Evolutionary conservation across 352 stramenopile genomes (phyloP).

Genomic region (Thalassiosira hispida): DNA sequence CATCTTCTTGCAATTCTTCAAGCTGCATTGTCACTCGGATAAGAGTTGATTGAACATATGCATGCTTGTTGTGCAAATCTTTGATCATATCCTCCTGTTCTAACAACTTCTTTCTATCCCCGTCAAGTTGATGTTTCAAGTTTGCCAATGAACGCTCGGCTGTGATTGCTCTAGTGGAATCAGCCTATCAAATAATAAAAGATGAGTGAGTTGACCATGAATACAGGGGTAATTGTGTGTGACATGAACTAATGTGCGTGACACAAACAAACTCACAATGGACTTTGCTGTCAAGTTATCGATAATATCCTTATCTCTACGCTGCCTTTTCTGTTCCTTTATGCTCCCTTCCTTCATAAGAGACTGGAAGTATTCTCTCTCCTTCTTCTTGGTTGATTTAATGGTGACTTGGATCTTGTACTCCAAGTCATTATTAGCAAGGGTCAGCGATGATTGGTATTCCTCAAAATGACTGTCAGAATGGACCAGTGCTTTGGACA

Average conservation of each 20-base stretch:
- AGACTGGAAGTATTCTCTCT: neutral
- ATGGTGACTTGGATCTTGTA: neutral
- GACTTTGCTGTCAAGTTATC: neutral
- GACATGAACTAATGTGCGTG: too few species aligned
- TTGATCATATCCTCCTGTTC: neutral
- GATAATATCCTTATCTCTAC: neutral
- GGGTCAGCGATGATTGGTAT: neutral
- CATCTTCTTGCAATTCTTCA: neutral
- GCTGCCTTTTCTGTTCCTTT: neutral
- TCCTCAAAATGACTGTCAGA: neutral
- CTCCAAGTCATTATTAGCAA: neutral
- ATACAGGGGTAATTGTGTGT: neutral
- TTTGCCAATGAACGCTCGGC: neutral
- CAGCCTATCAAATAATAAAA: neutral
- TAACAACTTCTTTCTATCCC: neutral
- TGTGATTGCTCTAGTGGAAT: neutral
- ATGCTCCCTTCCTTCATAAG: neutral
- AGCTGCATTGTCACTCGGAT: neutral
- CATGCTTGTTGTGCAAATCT: neutral
- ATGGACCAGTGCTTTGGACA: neutral
- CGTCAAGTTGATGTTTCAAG: neutral
- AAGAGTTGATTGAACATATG: neutral
- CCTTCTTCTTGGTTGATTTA: neutral
- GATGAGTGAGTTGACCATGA: neutral
- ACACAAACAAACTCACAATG: neutral